Conservation (phyloP, 305 asterid species). For the Fraxinus baroniana region DNA sequence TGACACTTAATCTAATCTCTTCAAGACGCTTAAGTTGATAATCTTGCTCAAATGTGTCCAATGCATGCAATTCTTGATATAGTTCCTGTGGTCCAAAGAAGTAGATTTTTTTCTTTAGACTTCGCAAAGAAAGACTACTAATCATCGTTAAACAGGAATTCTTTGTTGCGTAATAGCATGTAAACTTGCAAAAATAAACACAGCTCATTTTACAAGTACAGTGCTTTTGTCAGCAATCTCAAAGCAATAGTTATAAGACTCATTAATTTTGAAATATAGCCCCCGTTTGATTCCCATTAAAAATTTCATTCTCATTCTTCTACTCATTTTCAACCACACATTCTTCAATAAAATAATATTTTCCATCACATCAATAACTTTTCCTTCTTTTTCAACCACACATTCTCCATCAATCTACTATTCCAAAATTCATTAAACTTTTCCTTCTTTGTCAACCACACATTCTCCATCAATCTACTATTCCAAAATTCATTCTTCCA, state of each 20-base stretch:
- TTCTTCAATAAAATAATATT: no score
- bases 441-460: no score
- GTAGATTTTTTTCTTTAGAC: constrained; percentile 10
- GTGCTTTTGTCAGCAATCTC: neutral
- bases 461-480: no score
- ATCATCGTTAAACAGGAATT: constrained; percentile 7
- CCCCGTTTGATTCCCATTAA: no score
- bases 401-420: no score
- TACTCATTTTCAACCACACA: no score
- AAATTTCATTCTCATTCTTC: no score
- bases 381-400: no score
- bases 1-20: constrained; percentile 40
- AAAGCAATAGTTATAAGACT: constrained; percentile 1
- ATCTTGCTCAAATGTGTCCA: constrained; percentile 63
- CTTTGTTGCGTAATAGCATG: constrained; percentile 9
- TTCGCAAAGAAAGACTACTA: neutral
- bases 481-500: no score
- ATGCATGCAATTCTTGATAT: constrained; percentile 61
- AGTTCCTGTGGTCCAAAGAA: constrained; percentile 55
- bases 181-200: constrained; percentile 3
- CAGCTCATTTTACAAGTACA: neutral
- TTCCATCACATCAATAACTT: no score
- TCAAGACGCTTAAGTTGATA: constrained; percentile 50
- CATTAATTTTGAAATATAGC: neutral
- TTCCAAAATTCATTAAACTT: no score